Base-by-base conservation (phyloP, 2,329 filamentous ascomycete genomes). In the Seiridium cupressi region DNA sequence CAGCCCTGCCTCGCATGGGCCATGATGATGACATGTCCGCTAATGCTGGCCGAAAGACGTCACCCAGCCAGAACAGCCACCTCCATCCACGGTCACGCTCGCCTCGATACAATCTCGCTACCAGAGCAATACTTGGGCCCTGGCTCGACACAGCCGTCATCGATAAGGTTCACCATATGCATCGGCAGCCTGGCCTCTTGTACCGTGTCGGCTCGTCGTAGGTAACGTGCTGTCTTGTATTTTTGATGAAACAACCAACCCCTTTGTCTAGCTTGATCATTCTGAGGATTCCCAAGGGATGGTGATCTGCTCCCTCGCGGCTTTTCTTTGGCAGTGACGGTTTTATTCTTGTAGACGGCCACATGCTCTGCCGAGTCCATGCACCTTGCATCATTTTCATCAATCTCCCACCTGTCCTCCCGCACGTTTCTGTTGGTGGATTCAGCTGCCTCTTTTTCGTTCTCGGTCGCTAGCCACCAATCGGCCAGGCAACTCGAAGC, bases 21-120 rank as follows among this genome's bases (percentile, higher is more conserved):
- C 32, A 58, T 35, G 9, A 58, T 58, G 55, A 58, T 58, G 55
- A 58, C 55, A 58, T 58, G 46, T 32, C 26, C 54, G 42, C 44
- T 36, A 42, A 11, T 11, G 35, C 51, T 44, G 18, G n/a, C 54
- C 54, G 11, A 44, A 47, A 35, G 40, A 57, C 55, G 55, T 58
- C 55, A 58, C 55, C 32, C 42, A 44, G 53, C 8, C 32, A 46
- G 11, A 35, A 48, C 10, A 57, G 54, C 54, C 54, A 57, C 44
- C 10, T 46, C 40, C 42, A 9, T 31, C 18, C n/a, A 44, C 8
- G 26, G 32, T 5, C 46, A 34, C 40, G 42, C 5, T 9, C n/a
- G n/a, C 4, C 5, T 46, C n/a, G 11, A 31, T 46, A 57, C 44
- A 40, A 31, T 13, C 40, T 36, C 31, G 40, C 26, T 57, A 57